phyloP scores from a whole-genome alignment of 23 red algal genomes.

The Chondrus crispus region DNA sequence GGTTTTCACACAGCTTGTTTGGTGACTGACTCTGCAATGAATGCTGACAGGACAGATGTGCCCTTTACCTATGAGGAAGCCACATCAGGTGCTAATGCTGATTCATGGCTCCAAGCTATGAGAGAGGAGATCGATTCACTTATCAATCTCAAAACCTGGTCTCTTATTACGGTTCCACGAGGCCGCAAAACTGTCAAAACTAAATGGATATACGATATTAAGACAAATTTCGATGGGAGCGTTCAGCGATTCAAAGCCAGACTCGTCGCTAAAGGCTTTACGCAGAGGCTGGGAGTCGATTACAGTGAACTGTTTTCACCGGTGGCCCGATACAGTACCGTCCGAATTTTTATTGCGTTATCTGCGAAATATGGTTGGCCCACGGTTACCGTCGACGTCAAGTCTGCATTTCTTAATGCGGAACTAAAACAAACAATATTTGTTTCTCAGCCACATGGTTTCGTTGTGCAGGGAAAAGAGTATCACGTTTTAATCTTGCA shows the following conservation, averaged over 20 bases:
- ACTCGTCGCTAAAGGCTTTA: neutral
- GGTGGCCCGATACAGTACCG: neutral
- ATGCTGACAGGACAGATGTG: neutral
- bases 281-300: neutral
- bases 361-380: neutral
- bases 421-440: neutral
- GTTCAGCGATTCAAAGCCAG: neutral
- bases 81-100: neutral
- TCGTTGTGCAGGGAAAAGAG: neutral
- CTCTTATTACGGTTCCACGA: neutral
- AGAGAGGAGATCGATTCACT: neutral
- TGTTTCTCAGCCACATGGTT: neutral
- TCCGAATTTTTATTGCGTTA: neutral
- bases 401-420: neutral
- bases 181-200: neutral
- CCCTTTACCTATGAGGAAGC: neutral
- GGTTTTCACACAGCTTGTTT: neutral
- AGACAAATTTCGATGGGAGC: neutral
- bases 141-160: neutral
- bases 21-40: neutral
- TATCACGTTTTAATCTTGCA: neutral
- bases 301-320: neutral
- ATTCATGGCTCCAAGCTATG: neutral
- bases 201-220: neutral
- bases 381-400: neutral